Evolutionary conservation across 768 basidiomycete genomes (phyloP), one percentile per base, ranked within the genome.

Genomic region (Mycena galericulata): DNA sequence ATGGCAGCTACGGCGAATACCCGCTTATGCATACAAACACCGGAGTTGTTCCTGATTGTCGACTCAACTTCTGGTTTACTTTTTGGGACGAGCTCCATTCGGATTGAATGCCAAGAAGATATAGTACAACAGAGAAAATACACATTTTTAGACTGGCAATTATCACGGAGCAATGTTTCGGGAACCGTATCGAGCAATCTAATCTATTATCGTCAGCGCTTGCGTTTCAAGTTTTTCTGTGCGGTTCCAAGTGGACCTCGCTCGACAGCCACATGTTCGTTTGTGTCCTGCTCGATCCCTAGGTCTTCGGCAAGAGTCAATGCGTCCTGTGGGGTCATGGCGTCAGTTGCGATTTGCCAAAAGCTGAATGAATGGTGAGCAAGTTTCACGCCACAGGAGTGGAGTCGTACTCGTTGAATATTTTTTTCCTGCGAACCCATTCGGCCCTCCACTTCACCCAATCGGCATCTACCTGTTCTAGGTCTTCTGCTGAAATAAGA

Each of bases 381-480:
- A 12, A 30, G 26, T 24, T 8, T 41, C 47, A 11, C 8, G 53
- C 18, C 43, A 18, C 17, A 38, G 38, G 24, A 20, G 24, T 14
- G 22, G n/a, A 26, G 32, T 84, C 91, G 74, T 82, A 94, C 94
- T 83, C 87, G 65, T 83, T 87, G 79, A 95, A 97, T 3, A 92
- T 80, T 76, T 93, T 96, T 75, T 86, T 88, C 62, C 96, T 85
- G 26, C 86, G 84, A 36, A 88, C 78, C 96, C 96, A 97, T 80
- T 96, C 92, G 4, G 85, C 84, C 68, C 92, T 84, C 95, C 95
- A 97, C 74, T 86, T 89, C 8, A 73, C 79, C 92, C 95, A 96
- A 34, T 96, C 92, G 1, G 79, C 76, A 66, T 96, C 90, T 58
- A 96, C 81, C 66, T 84, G 80, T 18, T 85, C 87, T 20, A 93